Percentiles rank a stretch among this genome's conserved stretches.
These are phyloP conservation scores for Umbellularia californica DNA, from an alignment of 164 flowering plant species.

Conservation along the genomic window DNA sequence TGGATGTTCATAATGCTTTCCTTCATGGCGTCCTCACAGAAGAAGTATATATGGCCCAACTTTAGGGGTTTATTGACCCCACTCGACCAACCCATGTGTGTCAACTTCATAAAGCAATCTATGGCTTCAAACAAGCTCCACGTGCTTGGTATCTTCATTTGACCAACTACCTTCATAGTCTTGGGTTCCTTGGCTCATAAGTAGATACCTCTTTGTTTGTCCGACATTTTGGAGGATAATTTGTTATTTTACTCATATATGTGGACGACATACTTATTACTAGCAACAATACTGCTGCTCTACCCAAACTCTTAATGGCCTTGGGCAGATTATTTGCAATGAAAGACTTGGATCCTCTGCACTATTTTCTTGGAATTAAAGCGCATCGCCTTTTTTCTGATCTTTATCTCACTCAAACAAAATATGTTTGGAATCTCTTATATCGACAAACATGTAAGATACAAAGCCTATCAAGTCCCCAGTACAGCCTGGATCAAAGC, in stretches of 20 bases:
- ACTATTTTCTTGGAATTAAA: conserved; percentile 2
- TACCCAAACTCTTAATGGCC: background rate
- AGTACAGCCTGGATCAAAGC: too few relatives aligned
- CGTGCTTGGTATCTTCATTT: background rate
- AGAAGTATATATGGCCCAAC: too few relatives aligned
- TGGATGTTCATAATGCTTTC: too few relatives aligned
- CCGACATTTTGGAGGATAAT: background rate
- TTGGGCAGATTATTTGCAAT: background rate
- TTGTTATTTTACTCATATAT: background rate
- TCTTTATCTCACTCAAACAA: background rate
- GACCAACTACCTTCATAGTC: background rate
- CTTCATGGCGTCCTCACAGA: too few relatives aligned
- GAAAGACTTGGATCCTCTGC: background rate
- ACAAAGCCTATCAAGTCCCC: background rate
- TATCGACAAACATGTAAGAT: background rate
- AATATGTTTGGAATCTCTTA: background rate
- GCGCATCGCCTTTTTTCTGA: background rate
- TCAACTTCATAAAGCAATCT: too few relatives aligned
- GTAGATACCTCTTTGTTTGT: background rate
- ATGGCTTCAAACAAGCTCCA: too few relatives aligned
- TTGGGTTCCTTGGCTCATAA: background rate
- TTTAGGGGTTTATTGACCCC: background rate
- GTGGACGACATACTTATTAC: background rate
- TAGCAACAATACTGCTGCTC: background rate
- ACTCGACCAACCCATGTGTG: background rate